phyloP scores from a whole-genome alignment of 305 asterid species.

The Fraxinus nigra region DNA sequence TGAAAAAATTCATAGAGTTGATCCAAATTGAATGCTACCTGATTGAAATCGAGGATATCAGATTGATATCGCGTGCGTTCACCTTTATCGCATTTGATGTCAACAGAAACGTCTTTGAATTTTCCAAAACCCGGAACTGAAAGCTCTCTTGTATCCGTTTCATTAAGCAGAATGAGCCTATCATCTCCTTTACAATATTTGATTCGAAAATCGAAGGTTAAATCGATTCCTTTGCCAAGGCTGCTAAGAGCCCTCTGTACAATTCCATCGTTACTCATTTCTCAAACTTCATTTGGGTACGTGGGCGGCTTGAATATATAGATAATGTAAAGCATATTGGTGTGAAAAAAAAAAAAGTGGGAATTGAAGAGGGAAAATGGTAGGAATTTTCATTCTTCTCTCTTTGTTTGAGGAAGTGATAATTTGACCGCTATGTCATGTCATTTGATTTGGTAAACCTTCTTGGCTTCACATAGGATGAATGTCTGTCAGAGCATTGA shows the following conservation, averaged over 20 bases:
- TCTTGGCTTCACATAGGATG: conserved; percentile 24
- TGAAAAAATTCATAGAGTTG: background rate
- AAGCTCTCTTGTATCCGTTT: conserved; percentile 42
- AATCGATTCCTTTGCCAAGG: conserved; percentile 84
- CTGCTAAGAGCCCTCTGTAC: conserved; percentile 58
- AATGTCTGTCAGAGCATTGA: background rate
- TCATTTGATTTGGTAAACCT: conserved; percentile 25
- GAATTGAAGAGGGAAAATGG: background rate
- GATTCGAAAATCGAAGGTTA: conserved; percentile 69
- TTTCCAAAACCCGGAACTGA: conserved; percentile 70
- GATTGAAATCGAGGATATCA: conserved; percentile 76
- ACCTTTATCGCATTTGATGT: conserved; percentile 83
- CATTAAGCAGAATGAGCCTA: conserved; percentile 57
- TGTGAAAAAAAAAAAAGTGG: background rate
- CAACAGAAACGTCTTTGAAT: conserved; percentile 46
- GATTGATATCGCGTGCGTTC: conserved; percentile 80
- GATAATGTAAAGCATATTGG: background rate
- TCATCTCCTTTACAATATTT: conserved; percentile 77
- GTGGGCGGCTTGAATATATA: background rate
- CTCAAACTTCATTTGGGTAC: background rate
- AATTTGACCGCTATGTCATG: conserved; percentile 21
- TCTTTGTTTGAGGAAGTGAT: background rate
- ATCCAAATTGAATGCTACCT: conserved; percentile 35
- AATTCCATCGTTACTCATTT: conserved; percentile 32
- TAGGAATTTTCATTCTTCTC: conserved; percentile 2